Percentiles rank a stretch among this genome's conserved stretches.
These are phyloP conservation scores for Termitomyces sp. DNA, from an alignment of 768 basidiomycete species.

Conservation along the genomic window DNA sequence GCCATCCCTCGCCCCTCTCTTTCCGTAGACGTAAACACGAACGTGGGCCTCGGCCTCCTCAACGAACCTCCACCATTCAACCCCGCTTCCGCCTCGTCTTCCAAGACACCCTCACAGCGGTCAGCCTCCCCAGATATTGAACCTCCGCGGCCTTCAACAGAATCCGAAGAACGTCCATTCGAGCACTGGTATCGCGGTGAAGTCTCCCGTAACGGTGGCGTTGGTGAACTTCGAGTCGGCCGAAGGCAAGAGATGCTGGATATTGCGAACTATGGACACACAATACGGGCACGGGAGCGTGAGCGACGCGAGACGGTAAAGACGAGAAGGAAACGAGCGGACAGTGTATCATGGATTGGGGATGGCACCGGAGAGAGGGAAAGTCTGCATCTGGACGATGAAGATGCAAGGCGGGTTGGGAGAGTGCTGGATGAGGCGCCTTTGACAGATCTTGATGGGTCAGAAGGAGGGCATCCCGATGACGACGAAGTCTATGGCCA, in stretches of 20 bases:
- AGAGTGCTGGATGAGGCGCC: constrained; percentile 77
- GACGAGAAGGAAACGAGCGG: constrained; percentile 57
- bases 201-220: constrained; percentile 83
- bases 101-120: constrained; percentile 35
- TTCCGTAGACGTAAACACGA: constrained; percentile 13
- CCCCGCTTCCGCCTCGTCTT: constrained; percentile 44
- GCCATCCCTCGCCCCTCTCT: not conserved
- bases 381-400: constrained; percentile 71
- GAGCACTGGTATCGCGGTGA: constrained; percentile 93
- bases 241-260: constrained; percentile 82
- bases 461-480: constrained; percentile 31
- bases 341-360: constrained; percentile 56
- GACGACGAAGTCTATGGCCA: constrained; percentile 15
- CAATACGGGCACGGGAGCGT: constrained; percentile 32
- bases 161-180: constrained; percentile 81
- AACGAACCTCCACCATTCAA: constrained; percentile 67
- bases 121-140: constrained; percentile 34
- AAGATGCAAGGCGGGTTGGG: constrained; percentile 40
- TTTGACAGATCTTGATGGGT: constrained; percentile 70
- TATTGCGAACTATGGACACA: constrained; percentile 83
- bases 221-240: constrained; percentile 77
- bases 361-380: constrained; percentile 49
- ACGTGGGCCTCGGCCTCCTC: constrained; percentile 43
- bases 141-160: constrained; percentile 57
- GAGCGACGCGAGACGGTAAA: constrained; percentile 22